Conservation (phyloP, 1,284 basidiomycete genomes). For the Fomitopsis betulina region DNA sequence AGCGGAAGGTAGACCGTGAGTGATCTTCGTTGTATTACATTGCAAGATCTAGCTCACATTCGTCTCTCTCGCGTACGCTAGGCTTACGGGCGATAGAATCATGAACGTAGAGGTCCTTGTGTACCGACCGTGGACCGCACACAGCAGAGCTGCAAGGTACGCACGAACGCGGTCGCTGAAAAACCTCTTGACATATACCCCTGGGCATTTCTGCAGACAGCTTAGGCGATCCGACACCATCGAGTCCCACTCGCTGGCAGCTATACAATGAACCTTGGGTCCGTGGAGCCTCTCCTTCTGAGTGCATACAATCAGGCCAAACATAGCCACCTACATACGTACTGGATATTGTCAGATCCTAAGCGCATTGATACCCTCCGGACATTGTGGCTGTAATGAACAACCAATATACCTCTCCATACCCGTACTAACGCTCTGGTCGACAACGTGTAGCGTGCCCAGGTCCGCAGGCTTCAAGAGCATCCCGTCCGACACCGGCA, state of each 20-base stretch:
- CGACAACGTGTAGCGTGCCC: constrained; percentile 31
- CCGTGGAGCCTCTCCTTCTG: background rate
- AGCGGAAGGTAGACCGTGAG: background rate
- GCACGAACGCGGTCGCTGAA: background rate
- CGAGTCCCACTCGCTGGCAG: background rate
- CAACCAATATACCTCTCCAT: constrained; percentile 31
- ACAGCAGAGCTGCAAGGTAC: background rate
- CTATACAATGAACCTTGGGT: background rate
- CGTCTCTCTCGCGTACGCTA: background rate
- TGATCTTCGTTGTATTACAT: background rate
- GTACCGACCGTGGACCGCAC: background rate
- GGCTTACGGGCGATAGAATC: background rate
- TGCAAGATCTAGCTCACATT: background rate
- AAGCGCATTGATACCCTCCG: constrained; percentile 16
- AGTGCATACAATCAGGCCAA: background rate
- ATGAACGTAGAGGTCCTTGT: background rate
- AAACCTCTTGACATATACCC: background rate
- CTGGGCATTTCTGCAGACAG: background rate
- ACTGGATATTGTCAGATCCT: constrained; percentile 2
- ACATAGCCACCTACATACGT: background rate
- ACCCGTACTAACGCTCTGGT: constrained; percentile 27
- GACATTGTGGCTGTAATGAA: constrained; percentile 20
- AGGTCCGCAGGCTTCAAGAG: constrained; percentile 23
- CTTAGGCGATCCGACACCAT: background rate
- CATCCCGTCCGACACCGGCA: constrained; percentile 21